Percentiles rank a stretch among this genome's conserved stretches.
These are phyloP conservation scores for Calonectria pteridis DNA, from an alignment of 2,329 filamentous ascomycete genomes.

Conservation along the genomic window DNA sequence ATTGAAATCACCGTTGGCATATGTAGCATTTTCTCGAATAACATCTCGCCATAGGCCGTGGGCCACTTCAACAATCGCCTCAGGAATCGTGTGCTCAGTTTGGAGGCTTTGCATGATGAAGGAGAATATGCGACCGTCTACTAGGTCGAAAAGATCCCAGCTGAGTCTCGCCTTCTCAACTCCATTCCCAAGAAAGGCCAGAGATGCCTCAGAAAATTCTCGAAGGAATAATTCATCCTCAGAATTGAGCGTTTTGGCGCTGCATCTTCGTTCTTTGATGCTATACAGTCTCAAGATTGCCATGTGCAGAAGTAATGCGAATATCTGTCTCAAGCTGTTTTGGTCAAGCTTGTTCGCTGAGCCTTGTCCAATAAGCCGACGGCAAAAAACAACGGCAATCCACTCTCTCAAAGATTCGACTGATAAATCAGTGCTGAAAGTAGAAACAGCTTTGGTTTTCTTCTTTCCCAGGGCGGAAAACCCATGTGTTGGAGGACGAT, in stretches of 20 bases:
- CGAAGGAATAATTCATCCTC: slow-evolving; percentile 14
- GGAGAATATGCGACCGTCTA: slow-evolving; percentile 48
- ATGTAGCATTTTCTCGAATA: neutral
- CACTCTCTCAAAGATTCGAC: slow-evolving; percentile 24
- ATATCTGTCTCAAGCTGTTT: slow-evolving; percentile 17
- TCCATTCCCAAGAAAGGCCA: slow-evolving; percentile 29
- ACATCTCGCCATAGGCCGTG: slow-evolving; percentile 9
- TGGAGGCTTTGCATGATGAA: slow-evolving; percentile 34
- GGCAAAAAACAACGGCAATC: slow-evolving; percentile 27
- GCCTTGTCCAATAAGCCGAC: slow-evolving; percentile 19
- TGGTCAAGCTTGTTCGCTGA: neutral
- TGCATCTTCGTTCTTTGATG: slow-evolving; percentile 33
- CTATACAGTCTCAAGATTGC: slow-evolving; percentile 21
- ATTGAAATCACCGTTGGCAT: neutral
- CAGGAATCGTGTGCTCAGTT: neutral
- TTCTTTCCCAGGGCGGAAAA: neutral
- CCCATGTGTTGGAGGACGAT: neutral
- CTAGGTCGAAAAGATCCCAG: slow-evolving; percentile 49
- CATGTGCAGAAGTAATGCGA: slow-evolving; percentile 30
- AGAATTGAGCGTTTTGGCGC: neutral
- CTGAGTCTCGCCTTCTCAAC: neutral
- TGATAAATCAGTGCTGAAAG: neutral
- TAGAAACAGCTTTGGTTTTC: neutral
- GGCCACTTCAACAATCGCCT: slow-evolving; percentile 14
- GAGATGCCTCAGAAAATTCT: slow-evolving; percentile 39